These are phyloP conservation scores for Lasiosphaeria ovina DNA, from an alignment of 495 filamentous ascomycete species.

Conservation along the genomic window DNA sequence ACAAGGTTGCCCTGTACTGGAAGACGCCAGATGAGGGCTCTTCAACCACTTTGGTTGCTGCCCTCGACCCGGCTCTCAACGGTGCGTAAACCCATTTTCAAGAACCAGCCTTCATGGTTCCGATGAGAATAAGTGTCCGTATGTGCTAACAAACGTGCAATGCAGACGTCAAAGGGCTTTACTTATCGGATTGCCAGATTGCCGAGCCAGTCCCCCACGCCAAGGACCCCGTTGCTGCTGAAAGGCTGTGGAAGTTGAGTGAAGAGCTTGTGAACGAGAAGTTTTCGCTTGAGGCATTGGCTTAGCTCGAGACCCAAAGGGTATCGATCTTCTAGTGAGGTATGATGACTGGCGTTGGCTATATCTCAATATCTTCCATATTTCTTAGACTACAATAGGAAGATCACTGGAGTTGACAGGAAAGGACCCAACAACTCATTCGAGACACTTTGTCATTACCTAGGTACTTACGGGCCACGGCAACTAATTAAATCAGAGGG, in stretches of 20 bases:
- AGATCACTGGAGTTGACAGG: too few species aligned
- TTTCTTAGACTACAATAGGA: too few species aligned
- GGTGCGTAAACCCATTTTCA: conserved; percentile 27
- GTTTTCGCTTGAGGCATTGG: conserved; percentile 25
- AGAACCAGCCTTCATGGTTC: background rate
- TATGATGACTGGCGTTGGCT: too few species aligned
- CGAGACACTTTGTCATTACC: too few species aligned
- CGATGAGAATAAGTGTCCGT: background rate
- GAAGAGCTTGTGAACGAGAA: conserved; percentile 47
- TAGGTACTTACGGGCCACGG: too few species aligned
- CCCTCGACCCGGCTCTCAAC: conserved; percentile 51
- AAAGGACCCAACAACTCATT: too few species aligned
- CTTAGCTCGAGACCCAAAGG: background rate
- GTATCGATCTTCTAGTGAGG: too few species aligned
- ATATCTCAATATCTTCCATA: too few species aligned
- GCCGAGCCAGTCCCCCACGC: conserved; percentile 20
- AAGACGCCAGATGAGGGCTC: conserved; percentile 53
- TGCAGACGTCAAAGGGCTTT: conserved; percentile 38
- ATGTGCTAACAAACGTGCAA: conserved; percentile 12
- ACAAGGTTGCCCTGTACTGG: conserved; percentile 41
- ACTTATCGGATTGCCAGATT: conserved; percentile 43
- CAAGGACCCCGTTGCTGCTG: conserved; percentile 41
- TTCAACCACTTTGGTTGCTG: conserved; percentile 58
- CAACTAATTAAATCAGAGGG: too few species aligned
- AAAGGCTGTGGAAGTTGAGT: conserved; percentile 50